Evolutionary conservation across 116 monocot species (phyloP).

Genomic region (Zostera marina): DNA sequence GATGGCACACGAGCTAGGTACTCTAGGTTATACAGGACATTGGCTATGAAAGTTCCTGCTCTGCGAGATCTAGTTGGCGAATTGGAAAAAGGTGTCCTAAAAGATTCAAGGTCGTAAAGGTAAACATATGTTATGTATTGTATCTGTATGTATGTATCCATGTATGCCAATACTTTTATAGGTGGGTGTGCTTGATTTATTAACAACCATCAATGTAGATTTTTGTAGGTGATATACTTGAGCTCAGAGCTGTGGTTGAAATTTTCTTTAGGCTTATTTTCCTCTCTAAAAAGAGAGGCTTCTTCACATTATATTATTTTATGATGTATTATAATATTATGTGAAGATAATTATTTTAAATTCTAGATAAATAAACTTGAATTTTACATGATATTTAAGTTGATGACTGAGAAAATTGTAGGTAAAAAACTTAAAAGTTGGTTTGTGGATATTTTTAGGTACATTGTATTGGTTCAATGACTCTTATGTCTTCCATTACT

Average conservation of each 20-base stretch:
- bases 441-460: too few species aligned
- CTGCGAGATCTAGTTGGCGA: slow-evolving; percentile 66
- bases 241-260: background rate
- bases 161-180: background rate
- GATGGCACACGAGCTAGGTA: slow-evolving; percentile 93
- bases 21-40: slow-evolving; percentile 78
- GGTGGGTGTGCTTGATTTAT: background rate
- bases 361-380: too few species aligned
- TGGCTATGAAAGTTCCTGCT: slow-evolving; percentile 86
- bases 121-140: slow-evolving; percentile 3
- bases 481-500: too few species aligned
- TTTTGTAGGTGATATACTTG: background rate
- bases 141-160: slow-evolving; percentile 3
- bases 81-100: slow-evolving; percentile 48
- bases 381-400: too few species aligned
- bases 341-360: too few species aligned
- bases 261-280: too few species aligned
- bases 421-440: too few species aligned
- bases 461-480: too few species aligned
- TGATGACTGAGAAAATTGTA: too few species aligned
- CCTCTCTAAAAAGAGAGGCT: too few species aligned
- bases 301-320: too few species aligned
- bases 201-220: background rate
- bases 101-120: slow-evolving; percentile 32
- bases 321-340: too few species aligned